Base-by-base conservation (phyloP, 2,329 filamentous ascomycete species). In the Alternaria angustiovoidea region DNA sequence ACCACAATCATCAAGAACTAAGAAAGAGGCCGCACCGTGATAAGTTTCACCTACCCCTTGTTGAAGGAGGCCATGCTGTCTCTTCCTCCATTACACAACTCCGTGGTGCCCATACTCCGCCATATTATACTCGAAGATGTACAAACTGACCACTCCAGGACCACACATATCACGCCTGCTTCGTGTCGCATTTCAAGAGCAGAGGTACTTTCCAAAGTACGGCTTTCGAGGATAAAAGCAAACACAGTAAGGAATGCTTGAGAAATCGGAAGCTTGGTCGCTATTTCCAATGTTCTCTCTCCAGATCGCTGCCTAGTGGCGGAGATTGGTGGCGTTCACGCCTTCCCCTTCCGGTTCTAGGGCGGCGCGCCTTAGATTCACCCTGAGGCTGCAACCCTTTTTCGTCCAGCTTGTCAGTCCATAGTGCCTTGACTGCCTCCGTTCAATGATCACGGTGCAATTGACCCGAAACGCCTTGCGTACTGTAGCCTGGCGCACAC, bases 301-400 rank as follows among this genome's bases (percentile, higher is more conserved):
- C 28, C 18, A 22, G n/a, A 34, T 48, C 44, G 46, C 46, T 48
- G 46, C 46, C 46, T 48, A n/a, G 46, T 36, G 46, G 30, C 46
- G 18, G 18, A 11, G 16, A 36, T 22, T 36, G n/a, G 30, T 1
- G 46, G 46, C 20, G 30, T 22, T 48, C 7, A 6, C 18, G 18
- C 30, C 32, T 48, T 48, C 30, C 46, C 3, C 2, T 48, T 48
- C 22, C 30, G 7, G 46, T n/a, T 1, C 30, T 48, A 7, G 2
- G 18, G 18, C 1, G 46, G 46, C 30, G 28, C 30, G 46, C 46
- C 46, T 36, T 36, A 12, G 7, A 48, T 48, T 24, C 30, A 24
- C 30, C 30, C 30, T 48, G 30, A 24, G 46, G 30, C 46, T 22
- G 18, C 46, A 41, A 41, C 11, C 38, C 18, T n/a, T 22, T 39